A percentile compares a stretch with the other conserved stretches of the same genome.
Evolutionary conservation across 257 asterid genomes (phyloP).

Genomic region (Orobanche coerulescens): DNA sequence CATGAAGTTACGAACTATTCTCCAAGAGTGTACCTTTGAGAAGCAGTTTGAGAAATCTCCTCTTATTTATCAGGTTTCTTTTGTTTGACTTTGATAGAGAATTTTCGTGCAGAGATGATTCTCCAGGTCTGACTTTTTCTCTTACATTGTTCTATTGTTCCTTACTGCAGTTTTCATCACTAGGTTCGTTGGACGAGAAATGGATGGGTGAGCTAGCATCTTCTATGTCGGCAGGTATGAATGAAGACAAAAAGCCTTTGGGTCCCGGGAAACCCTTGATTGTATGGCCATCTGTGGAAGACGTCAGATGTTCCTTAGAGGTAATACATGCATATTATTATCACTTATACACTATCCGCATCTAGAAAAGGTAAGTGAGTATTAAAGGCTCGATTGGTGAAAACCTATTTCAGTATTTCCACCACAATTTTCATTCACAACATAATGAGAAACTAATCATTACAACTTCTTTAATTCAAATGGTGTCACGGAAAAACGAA

Average conservation of each 20-base stretch:
- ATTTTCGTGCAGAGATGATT: slow-evolving; percentile 8
- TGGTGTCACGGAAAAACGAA: neutral
- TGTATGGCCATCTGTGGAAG: slow-evolving; percentile 94
- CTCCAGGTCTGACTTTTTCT: slow-evolving; percentile 8
- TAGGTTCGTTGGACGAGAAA: slow-evolving; percentile 95
- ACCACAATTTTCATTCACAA: neutral
- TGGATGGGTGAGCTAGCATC: slow-evolving; percentile 86
- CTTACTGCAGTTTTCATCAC: slow-evolving; percentile 72
- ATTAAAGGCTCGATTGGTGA: neutral
- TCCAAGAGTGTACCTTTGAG: slow-evolving; percentile 76
- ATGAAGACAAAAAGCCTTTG: slow-evolving; percentile 67
- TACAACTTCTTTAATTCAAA: neutral
- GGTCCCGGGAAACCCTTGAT: slow-evolving; percentile 74
- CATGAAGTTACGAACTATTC: slow-evolving; percentile 83
- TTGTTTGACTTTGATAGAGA: neutral
- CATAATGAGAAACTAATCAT: neutral
- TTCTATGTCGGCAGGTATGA: slow-evolving; percentile 80
- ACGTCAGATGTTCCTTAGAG: slow-evolving; percentile 86
- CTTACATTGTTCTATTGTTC: slow-evolving; percentile 20
- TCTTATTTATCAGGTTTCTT: slow-evolving; percentile 77
- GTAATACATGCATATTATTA: slow-evolving; percentile 30
- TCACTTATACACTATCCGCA: neutral
- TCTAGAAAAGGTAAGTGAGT: slow-evolving; percentile 1
- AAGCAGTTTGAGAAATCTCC: slow-evolving; percentile 79
- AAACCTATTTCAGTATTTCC: neutral